These are phyloP conservation scores for Hygrophoropsis aurantiaca DNA, from an alignment of 768 basidiomycete species.

Conservation along the genomic window DNA sequence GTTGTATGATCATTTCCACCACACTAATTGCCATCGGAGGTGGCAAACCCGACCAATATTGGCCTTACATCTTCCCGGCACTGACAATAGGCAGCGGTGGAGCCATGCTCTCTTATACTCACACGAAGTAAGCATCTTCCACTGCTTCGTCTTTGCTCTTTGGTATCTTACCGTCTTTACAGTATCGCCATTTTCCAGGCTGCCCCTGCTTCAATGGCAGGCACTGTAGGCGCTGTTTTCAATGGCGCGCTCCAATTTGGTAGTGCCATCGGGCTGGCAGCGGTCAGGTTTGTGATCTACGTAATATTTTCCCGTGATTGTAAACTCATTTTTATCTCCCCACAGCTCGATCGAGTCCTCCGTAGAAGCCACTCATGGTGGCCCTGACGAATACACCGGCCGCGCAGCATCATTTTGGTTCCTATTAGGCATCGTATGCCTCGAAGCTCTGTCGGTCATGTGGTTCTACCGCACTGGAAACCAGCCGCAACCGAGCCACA, in stretches of 20 bases:
- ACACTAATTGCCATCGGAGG: constrained; percentile 44
- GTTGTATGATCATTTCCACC: constrained; percentile 37
- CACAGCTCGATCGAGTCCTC: constrained; percentile 45
- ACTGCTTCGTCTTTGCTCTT: background rate
- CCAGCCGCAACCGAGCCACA: background rate
- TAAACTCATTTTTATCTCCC: too few species aligned
- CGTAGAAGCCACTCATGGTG: constrained; percentile 35
- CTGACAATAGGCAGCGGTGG: constrained; percentile 49
- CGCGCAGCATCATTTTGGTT: constrained; percentile 48
- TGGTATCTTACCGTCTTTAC: background rate
- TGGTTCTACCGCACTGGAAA: constrained; percentile 32
- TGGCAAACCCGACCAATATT: constrained; percentile 42
- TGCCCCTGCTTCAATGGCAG: constrained; percentile 47
- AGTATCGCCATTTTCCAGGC: constrained; percentile 53
- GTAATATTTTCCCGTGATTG: too few species aligned
- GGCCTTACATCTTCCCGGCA: constrained; percentile 48
- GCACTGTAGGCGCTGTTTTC: constrained; percentile 57
- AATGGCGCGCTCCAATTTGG: constrained; percentile 54
- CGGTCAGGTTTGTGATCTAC: constrained; percentile 21
- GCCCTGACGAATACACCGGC: constrained; percentile 33
- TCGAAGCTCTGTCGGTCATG: constrained; percentile 31
- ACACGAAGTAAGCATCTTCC: constrained; percentile 42
- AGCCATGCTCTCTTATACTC: constrained; percentile 43
- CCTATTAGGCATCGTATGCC: constrained; percentile 33
- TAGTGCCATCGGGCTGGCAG: constrained; percentile 49